Conservation (phyloP, 495 filamentous ascomycete species). For the Penicillium coprophilum region DNA sequence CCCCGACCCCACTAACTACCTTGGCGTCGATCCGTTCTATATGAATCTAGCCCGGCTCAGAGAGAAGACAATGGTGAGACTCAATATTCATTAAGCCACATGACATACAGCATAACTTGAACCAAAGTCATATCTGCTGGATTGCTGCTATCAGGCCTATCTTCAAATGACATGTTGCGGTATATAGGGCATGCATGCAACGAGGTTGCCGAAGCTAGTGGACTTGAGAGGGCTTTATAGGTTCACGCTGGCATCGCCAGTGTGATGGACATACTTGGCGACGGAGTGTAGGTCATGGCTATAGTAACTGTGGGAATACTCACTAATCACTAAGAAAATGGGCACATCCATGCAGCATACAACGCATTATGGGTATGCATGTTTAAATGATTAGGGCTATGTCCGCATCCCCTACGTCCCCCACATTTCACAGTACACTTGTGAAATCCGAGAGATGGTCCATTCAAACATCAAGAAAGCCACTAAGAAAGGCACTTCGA, state of each 20-base stretch:
- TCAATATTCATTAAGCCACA: conserved; percentile 41
- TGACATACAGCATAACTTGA: conserved; percentile 53
- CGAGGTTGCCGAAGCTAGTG: conserved; percentile 50
- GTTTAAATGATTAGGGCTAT: not conserved
- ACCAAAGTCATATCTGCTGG: conserved; percentile 46
- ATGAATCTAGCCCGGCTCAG: conserved; percentile 51
- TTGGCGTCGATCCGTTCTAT: conserved; percentile 51
- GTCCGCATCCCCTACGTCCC: conserved; percentile 20
- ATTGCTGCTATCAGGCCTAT: conserved; percentile 46
- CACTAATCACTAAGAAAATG: too few relatives aligned
- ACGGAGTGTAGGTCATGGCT: conserved; percentile 36
- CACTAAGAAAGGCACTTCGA: not conserved
- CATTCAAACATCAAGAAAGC: not conserved
- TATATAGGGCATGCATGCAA: conserved; percentile 51
- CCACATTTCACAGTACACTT: conserved; percentile 30
- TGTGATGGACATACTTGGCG: conserved; percentile 48
- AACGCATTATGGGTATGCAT: not conserved
- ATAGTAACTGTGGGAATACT: conserved; percentile 41
- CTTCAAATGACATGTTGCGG: conserved; percentile 37
- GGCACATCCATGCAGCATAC: not conserved
- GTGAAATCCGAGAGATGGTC: too few relatives aligned
- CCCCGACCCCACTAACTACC: conserved; percentile 50
- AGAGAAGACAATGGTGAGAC: conserved; percentile 49
- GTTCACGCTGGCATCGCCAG: conserved; percentile 18
- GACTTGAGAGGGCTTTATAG: conserved; percentile 11